Evolutionary conservation across 805 yeast species (phyloP), one percentile per base, ranked within the genome.

Genomic region (Wickerhamomyces silvicola): DNA sequence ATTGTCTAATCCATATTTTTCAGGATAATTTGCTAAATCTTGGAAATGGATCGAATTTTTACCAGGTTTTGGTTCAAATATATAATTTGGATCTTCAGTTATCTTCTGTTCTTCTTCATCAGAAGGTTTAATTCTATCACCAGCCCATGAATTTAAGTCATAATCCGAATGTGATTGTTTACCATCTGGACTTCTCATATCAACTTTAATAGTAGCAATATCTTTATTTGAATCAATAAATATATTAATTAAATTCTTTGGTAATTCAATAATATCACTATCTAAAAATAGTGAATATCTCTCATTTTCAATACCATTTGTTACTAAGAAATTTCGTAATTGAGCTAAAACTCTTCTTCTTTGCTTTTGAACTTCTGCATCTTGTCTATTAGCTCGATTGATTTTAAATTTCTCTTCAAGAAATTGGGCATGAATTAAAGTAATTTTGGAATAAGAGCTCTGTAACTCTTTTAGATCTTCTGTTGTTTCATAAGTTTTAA

Each of bases 71-170:
- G 48, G 50, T 10, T 22, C 39, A 24, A 39, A 48, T 22, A 37
- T 18, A 32, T 28, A 40, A 3, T 35, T 31, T 14, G 45, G 38
- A 24, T 43, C 45, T 7, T 13, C n/a, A n/a, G n/a, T n/a, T n/a
- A n/a, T n/a, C n/a, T n/a, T n/a, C n/a, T n/a, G n/a, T 27, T 41
- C 44, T 28, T 53, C 43, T 23, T 41, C 48, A 1, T 27, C 27
- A 2, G 41, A 16, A 11, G 64, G 62, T 19, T 27, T 38, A 7
- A 15, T 18, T 24, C 63, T 44, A 7, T 36, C 36, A 4, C 64
- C 62, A 2, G 49, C 46, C 64, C 64, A 58, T 3, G 62, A 39
- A 37, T 59, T 58, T 27, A 40, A 40, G 39, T 59, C 64, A 39
- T 59, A 59, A 30, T 59, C 64, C 9, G 26, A 30, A 22, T 36